Percentiles rank a stretch among this genome's conserved stretches.
phyloP scores from a whole-genome alignment of 192 early-diverging fungal genomes.

The Phlyctochytrium arcticum region DNA sequence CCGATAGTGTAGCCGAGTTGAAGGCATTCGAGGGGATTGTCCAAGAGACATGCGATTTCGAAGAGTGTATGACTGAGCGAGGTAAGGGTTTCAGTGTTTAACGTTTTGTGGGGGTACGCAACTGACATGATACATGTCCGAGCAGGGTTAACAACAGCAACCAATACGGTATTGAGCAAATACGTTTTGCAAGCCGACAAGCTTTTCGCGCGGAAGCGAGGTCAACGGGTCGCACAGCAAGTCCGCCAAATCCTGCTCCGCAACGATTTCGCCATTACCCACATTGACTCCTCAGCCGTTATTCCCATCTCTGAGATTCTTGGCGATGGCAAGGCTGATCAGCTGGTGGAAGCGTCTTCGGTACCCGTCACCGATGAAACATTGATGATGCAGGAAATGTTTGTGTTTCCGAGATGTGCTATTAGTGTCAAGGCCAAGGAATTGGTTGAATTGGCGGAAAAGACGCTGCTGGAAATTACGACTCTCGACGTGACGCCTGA shows the following conservation, averaged over 20 bases:
- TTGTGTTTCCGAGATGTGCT: slow-evolving; percentile 21
- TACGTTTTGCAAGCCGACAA: neutral
- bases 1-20: neutral
- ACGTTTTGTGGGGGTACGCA: neutral
- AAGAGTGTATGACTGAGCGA: neutral
- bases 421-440: slow-evolving; percentile 12
- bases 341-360: no score
- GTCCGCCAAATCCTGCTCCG: neutral
- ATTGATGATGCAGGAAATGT: neutral
- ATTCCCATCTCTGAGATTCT: no score
- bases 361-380: neutral
- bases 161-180: no score
- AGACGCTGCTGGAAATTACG: neutral
- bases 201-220: slow-evolving; percentile 3
- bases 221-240: neutral
- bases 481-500: slow-evolving; percentile 9
- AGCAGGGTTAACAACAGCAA: no score
- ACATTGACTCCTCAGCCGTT: no score
- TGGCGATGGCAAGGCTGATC: no score
- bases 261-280: neutral
- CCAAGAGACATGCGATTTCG: neutral
- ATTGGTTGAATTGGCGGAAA: slow-evolving; percentile 1
- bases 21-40: neutral
- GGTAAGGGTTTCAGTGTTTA: neutral
- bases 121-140: no score